Evolutionary conservation across 23 red algal genomes (phyloP).

Genomic region (Gracilaria gracilis): DNA sequence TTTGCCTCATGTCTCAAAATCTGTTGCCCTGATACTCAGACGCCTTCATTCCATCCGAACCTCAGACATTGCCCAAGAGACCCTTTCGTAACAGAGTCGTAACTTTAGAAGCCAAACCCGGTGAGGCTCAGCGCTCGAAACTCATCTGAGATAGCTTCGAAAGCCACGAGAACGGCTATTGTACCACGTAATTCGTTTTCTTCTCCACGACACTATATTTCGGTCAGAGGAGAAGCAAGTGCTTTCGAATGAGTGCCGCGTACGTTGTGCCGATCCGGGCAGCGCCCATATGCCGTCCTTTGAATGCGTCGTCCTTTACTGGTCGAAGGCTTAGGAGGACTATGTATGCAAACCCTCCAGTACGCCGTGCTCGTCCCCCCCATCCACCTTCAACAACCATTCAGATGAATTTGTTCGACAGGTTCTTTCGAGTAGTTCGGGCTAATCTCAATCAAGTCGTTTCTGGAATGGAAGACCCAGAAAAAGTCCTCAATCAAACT

Average conservation of each 20-base stretch:
- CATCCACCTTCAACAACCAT: background rate
- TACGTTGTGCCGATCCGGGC: constrained; percentile 56
- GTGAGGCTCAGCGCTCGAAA: no score
- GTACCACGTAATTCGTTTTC: background rate
- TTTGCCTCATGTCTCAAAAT: background rate
- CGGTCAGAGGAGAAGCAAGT: background rate
- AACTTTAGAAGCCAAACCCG: no score
- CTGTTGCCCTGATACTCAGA: constrained; percentile 3
- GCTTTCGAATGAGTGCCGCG: constrained; percentile 48
- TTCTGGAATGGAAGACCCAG: constrained; percentile 96
- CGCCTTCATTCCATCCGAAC: background rate
- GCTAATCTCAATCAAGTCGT: constrained; percentile 92
- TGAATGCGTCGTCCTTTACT: constrained; percentile 27
- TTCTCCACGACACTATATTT: background rate
- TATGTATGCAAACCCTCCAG: constrained; percentile 22
- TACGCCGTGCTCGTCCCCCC: constrained; percentile 37
- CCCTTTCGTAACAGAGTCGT: background rate
- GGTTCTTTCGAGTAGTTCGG: constrained; percentile 94
- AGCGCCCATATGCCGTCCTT: background rate
- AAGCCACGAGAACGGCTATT: background rate
- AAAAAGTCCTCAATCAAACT: constrained; percentile 96
- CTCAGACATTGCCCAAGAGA: background rate
- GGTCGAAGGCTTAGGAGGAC: constrained; percentile 22
- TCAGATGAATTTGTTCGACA: constrained; percentile 94
- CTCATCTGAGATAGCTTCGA: background rate